Evolutionary conservation across 495 filamentous ascomycete genomes (phyloP).

Genomic region (Tuber umbilicatum): DNA sequence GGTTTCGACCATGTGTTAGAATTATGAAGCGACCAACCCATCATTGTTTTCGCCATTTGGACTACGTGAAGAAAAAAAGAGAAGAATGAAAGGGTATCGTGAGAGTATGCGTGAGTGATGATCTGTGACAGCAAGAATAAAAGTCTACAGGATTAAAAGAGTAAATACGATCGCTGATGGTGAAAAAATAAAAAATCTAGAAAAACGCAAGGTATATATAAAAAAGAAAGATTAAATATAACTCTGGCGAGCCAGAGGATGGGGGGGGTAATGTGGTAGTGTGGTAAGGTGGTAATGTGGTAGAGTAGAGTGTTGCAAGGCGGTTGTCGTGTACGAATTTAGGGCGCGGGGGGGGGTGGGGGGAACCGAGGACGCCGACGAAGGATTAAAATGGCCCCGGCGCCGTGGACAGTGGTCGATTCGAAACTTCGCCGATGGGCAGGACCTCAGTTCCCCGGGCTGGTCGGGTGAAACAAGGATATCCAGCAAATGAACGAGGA

Average conservation of each 20-base stretch:
- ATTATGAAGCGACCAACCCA: conserved; percentile 37
- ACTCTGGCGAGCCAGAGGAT: conserved; percentile 11
- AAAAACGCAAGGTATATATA: conserved; percentile 6
- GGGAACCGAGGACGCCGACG: conserved; percentile 23
- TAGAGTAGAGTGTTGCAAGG: conserved; percentile 13
- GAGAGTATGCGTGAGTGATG: not conserved
- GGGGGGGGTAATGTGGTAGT: not conserved
- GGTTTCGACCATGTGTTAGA: conserved; percentile 39
- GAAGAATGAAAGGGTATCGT: conserved; percentile 18
- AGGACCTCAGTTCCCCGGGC: conserved; percentile 1
- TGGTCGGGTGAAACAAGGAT: not conserved
- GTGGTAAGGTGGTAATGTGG: conserved; percentile 8
- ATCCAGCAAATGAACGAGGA: conserved; percentile 23
- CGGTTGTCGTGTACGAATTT: conserved; percentile 3
- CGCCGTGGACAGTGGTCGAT: not conserved
- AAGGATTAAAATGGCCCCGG: conserved; percentile 8
- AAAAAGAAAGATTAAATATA: conserved; percentile 20
- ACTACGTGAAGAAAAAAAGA: not conserved
- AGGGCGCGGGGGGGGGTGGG: not conserved
- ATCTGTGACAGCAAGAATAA: not conserved
- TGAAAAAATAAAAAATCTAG: not conserved
- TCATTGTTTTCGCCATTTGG: conserved; percentile 37
- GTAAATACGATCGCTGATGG: not conserved
- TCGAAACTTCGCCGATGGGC: conserved; percentile 4
- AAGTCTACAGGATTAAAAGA: not conserved